Evolutionary conservation across 148 eudicot genomes (phyloP).

Genomic region (Fagopyrum esculentum): DNA sequence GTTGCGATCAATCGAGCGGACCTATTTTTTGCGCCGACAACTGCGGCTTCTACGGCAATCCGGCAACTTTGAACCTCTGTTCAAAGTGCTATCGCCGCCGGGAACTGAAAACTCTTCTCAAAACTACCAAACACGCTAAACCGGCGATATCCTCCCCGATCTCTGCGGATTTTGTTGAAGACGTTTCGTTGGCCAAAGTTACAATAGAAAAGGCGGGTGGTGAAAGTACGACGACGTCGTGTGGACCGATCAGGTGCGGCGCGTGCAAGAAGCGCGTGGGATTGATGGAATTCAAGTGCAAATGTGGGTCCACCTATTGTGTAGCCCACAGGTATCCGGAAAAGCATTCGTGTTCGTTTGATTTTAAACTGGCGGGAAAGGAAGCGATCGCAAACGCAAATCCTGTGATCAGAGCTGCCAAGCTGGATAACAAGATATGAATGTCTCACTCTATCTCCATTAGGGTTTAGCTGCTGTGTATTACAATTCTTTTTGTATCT

Average conservation of each 20-base stretch:
- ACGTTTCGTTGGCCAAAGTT: neutral
- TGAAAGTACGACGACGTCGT: too few species aligned
- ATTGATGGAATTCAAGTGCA: slow-evolving; percentile 40
- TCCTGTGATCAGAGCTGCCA: slow-evolving; percentile 34
- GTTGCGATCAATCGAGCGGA: slow-evolving; percentile 12
- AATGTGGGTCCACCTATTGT: slow-evolving; percentile 43
- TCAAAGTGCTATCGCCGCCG: slow-evolving; percentile 33
- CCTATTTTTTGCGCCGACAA: slow-evolving; percentile 32
- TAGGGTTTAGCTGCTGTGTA: too few species aligned
- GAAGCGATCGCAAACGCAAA: slow-evolving; percentile 34
- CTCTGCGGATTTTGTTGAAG: neutral
- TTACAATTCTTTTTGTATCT: too few species aligned
- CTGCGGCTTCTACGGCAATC: slow-evolving; percentile 46
- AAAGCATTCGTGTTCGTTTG: slow-evolving; percentile 38
- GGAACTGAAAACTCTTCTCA: slow-evolving; percentile 16
- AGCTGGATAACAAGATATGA: slow-evolving; percentile 19
- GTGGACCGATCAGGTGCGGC: slow-evolving; percentile 33
- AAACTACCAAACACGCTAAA: too few species aligned
- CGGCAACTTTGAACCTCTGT: slow-evolving; percentile 29
- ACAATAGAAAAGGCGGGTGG: too few species aligned
- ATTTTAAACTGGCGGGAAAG: slow-evolving; percentile 27
- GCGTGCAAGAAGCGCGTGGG: slow-evolving; percentile 49
- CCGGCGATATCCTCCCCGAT: slow-evolving; percentile 10
- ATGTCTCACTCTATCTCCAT: too few species aligned
- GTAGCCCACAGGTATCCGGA: slow-evolving; percentile 50